Conservation (phyloP, 345 rosid genomes). For the Salix brachista region DNA sequence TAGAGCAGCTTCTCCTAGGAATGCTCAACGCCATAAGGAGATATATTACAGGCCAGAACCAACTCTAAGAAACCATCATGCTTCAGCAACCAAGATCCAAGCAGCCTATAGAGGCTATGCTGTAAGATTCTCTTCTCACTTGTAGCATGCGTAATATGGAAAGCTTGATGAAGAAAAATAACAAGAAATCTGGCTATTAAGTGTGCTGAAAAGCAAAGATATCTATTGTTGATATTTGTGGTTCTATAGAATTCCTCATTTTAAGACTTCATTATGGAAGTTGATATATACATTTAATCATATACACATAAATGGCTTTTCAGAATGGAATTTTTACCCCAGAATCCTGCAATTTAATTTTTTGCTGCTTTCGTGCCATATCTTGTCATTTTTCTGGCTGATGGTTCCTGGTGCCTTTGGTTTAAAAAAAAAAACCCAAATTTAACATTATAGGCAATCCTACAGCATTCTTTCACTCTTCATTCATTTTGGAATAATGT, state of each 20-base stretch:
- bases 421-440: not conserved
- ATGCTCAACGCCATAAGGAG: constrained; percentile 42
- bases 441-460: not conserved
- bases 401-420: not conserved
- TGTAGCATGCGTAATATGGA: not conserved
- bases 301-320: too few relatives aligned
- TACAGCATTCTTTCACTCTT: not conserved
- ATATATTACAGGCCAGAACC: constrained; percentile 58
- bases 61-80: constrained; percentile 49
- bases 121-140: constrained; percentile 46
- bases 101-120: constrained; percentile 79
- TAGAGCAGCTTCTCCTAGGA: constrained; percentile 40
- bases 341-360: not conserved
- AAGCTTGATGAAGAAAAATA: not conserved
- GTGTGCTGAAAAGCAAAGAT: not conserved
- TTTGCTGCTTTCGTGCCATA: not conserved
- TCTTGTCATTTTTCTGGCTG: not conserved
- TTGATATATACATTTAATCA: not conserved
- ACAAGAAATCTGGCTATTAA: not conserved
- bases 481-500: not conserved
- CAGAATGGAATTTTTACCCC: not conserved
- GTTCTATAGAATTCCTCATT: not conserved
- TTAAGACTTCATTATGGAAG: not conserved
- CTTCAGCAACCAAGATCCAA: constrained; percentile 78
- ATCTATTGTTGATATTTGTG: not conserved